phyloP scores from a whole-genome alignment of 2,329 filamentous ascomycete species.

The Fonsecaea monophora region DNA sequence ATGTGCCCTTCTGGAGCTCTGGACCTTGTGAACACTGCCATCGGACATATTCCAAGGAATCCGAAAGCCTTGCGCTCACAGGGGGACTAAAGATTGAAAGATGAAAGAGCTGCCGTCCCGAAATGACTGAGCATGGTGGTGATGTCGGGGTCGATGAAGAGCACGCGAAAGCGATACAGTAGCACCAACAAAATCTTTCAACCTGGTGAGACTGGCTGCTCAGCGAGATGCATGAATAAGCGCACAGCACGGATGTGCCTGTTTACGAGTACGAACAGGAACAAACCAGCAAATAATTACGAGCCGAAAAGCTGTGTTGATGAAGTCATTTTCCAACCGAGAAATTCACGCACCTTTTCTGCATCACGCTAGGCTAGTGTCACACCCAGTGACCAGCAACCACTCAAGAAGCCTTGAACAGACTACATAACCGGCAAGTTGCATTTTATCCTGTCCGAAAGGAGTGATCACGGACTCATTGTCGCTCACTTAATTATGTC shows the following conservation, averaged over 20 bases:
- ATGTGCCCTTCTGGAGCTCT: constrained; percentile 37
- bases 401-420: neutral
- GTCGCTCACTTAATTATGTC: neutral
- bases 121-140: constrained; percentile 16
- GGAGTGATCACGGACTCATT: too few species aligned
- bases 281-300: neutral
- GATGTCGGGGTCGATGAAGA: neutral
- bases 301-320: neutral
- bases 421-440: too few species aligned
- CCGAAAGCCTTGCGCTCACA: neutral
- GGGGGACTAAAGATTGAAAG: constrained; percentile 4
- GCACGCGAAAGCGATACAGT: neutral
- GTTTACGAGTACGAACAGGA: constrained; percentile 15
- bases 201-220: neutral
- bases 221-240: constrained; percentile 12
- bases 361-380: neutral
- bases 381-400: too few species aligned
- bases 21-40: constrained; percentile 23
- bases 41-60: constrained; percentile 32
- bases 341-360: neutral
- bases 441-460: too few species aligned
- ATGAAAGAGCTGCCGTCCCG: constrained; percentile 2
- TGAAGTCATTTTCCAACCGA: constrained; percentile 10
- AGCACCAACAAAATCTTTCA: constrained; percentile 1
- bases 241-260: neutral